phyloP scores from a whole-genome alignment of 768 basidiomycete genomes.

The Nidularia pulvinata region DNA sequence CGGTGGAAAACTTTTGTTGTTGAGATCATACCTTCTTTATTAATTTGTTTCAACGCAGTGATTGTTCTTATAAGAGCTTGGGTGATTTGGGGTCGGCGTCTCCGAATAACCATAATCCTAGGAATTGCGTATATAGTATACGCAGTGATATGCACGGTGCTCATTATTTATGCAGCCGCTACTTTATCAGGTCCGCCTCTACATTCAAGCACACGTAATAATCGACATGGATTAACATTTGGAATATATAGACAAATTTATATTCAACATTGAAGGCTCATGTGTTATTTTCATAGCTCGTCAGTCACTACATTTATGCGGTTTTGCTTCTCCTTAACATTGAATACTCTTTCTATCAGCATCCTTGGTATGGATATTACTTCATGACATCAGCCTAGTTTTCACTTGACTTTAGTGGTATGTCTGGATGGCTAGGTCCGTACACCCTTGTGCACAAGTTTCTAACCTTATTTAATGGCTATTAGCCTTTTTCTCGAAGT shows the following conservation, averaged over 20 bases:
- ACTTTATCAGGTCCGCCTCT: conserved; percentile 5
- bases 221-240: too few species aligned
- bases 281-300: conserved; percentile 9
- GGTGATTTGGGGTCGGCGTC: conserved; percentile 8
- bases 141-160: conserved; percentile 3
- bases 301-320: conserved; percentile 1
- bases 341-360: too few species aligned
- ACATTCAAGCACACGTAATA: neutral
- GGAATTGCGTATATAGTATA: conserved; percentile 4
- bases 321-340: too few species aligned
- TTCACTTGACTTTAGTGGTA: conserved; percentile 4
- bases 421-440: conserved; percentile 9
- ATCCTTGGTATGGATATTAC: too few species aligned
- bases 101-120: neutral
- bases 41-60: conserved; percentile 1
- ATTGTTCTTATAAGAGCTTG: conserved; percentile 11
- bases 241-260: conserved; percentile 6
- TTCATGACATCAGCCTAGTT: too few species aligned
- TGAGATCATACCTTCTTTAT: neutral
- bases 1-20: conserved; percentile 1
- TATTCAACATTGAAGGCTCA: conserved; percentile 6
- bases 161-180: conserved; percentile 7
- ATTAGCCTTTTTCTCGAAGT: conserved; percentile 11
- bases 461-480: neutral
- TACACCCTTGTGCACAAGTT: neutral